phyloP scores from a whole-genome alignment of 768 basidiomycete species.

The Pleurotus eryngii region DNA sequence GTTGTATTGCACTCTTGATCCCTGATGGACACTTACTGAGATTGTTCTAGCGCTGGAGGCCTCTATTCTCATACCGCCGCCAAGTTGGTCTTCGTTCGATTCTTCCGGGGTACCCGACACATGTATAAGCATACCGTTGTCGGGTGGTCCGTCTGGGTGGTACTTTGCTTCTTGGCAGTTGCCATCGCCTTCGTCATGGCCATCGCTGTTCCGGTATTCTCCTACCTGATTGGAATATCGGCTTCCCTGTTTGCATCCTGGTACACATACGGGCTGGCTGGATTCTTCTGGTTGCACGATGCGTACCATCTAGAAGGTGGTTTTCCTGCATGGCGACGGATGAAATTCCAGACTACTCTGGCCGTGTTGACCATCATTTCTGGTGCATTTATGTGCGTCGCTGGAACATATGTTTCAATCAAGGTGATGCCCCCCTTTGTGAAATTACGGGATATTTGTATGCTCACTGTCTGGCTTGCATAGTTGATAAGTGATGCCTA shows the following conservation, averaged over 20 bases:
- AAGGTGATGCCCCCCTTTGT: constrained; percentile 30
- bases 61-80: constrained; percentile 51
- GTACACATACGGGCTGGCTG: constrained; percentile 54
- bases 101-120: constrained; percentile 46
- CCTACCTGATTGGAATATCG: constrained; percentile 49
- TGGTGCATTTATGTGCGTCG: constrained; percentile 50
- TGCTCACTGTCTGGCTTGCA: background rate
- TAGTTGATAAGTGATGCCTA: constrained; percentile 49
- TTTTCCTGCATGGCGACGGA: constrained; percentile 25
- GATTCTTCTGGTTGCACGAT: constrained; percentile 54
- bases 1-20: constrained; percentile 9
- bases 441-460: background rate
- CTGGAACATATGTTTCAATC: constrained; percentile 50
- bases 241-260: constrained; percentile 56
- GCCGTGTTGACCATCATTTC: constrained; percentile 41
- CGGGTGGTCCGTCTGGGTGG: constrained; percentile 47
- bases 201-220: constrained; percentile 52
- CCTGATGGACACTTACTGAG: background rate
- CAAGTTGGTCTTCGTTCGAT: constrained; percentile 49
- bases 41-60: constrained; percentile 33
- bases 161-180: constrained; percentile 37
- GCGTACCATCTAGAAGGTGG: constrained; percentile 39
- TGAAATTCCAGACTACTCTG: constrained; percentile 29
- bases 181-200: constrained; percentile 45
- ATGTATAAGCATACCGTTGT: constrained; percentile 47